phyloP scores from a whole-genome alignment of 2,329 filamentous ascomycete species.

The Microdochium paspali region DNA sequence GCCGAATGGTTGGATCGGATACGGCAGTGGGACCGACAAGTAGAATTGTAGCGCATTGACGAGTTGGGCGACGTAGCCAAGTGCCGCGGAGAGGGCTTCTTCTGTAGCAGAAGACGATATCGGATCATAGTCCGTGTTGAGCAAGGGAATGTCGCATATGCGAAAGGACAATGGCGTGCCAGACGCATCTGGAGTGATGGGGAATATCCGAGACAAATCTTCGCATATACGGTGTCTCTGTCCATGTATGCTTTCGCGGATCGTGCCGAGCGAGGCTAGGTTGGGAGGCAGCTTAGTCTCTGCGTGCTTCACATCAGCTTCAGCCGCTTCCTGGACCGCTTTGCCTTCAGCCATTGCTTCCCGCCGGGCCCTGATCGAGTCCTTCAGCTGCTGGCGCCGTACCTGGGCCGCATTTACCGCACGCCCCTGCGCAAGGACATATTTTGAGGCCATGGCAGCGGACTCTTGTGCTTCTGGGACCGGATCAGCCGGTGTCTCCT shows the following conservation, averaged over 20 bases:
- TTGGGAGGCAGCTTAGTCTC: conserved; percentile 48
- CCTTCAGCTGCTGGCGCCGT: conserved; percentile 56
- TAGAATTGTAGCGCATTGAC: conserved; percentile 74
- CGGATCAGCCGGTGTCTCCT: conserved; percentile 27
- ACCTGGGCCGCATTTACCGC: conserved; percentile 52
- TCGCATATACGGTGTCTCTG: conserved; percentile 84
- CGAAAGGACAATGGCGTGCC: conserved; percentile 66
- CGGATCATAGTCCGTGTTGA: conserved; percentile 68
- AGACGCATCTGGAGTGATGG: conserved; percentile 56
- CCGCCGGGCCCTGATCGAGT: conserved; percentile 55
- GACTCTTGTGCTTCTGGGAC: conserved; percentile 40
- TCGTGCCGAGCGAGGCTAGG: conserved; percentile 42
- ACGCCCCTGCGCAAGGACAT: conserved; percentile 55
- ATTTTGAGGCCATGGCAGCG: conserved; percentile 36
- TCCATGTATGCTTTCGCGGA: conserved; percentile 61
- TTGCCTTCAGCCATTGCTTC: conserved; percentile 59
- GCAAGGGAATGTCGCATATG: conserved; percentile 68
- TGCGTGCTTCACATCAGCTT: conserved; percentile 52
- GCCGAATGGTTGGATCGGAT: conserved; percentile 62
- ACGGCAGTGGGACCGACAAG: conserved; percentile 68
- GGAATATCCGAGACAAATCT: conserved; percentile 70
- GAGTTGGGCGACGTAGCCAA: conserved; percentile 72
- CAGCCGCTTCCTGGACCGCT: conserved; percentile 46
- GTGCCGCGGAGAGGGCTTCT: conserved; percentile 66
- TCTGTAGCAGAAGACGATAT: conserved; percentile 41